These are phyloP conservation scores for Filosporella fistucella DNA, from an alignment of 495 filamentous ascomycete species.

Conservation along the genomic window DNA sequence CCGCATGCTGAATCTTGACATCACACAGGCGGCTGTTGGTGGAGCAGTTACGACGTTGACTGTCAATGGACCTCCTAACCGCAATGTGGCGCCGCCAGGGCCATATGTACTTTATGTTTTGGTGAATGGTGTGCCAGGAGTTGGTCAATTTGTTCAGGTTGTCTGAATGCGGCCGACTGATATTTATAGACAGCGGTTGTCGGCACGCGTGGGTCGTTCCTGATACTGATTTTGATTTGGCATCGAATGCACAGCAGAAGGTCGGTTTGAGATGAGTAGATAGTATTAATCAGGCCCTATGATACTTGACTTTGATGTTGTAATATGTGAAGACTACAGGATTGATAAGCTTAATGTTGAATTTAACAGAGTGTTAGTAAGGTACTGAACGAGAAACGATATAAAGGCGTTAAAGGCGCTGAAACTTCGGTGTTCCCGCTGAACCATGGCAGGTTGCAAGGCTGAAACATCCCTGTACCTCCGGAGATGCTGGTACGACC, in stretches of 20 bases:
- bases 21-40: conserved; percentile 38
- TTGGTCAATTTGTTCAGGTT: conserved; percentile 46
- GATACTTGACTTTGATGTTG: no score
- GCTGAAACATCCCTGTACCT: conserved; percentile 13
- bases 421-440: background rate
- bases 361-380: no score
- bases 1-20: conserved; percentile 53
- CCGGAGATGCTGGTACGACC: background rate
- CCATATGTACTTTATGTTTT: conserved; percentile 60
- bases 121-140: conserved; percentile 52
- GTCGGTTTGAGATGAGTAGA: no score
- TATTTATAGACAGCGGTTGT: background rate
- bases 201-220: background rate
- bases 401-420: no score
- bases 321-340: no score
- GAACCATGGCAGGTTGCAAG: conserved; percentile 4
- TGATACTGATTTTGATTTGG: background rate
- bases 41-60: conserved; percentile 38
- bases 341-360: no score
- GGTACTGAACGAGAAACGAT: no score
- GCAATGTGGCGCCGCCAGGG: conserved; percentile 51
- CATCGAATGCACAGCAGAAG: no score
- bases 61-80: conserved; percentile 50
- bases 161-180: background rate
- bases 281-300: no score